phyloP scores from a whole-genome alignment of 1,284 basidiomycete species.

The Sporisorium sorghi region DNA sequence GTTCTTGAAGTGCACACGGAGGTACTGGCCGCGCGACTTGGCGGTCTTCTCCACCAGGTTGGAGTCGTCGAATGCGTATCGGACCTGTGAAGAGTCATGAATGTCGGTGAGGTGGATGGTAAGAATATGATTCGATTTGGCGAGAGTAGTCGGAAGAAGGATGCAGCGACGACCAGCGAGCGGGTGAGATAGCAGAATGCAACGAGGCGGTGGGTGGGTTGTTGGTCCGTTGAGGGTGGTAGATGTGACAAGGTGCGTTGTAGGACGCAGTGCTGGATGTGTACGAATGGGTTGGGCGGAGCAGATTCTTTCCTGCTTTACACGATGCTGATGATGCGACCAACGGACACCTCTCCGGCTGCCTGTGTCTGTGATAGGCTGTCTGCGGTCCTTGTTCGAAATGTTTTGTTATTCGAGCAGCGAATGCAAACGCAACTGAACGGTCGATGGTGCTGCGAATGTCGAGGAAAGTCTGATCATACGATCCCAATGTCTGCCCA shows the following conservation, averaged over 20 bases:
- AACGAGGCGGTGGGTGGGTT: background rate
- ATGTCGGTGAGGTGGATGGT: constrained; percentile 10
- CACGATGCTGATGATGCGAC: background rate
- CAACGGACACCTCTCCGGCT: background rate
- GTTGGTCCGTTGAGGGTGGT: constrained; percentile 1
- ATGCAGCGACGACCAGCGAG: constrained; percentile 14
- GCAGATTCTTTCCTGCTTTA: background rate
- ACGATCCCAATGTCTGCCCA: no score
- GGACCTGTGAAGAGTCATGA: constrained; percentile 58
- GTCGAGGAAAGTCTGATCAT: no score
- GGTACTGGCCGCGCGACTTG: constrained; percentile 89
- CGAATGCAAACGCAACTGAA: background rate
- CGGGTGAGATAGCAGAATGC: background rate
- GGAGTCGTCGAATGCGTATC: constrained; percentile 69
- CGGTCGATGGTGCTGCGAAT: background rate
- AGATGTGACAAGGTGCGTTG: background rate
- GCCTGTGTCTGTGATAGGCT: background rate
- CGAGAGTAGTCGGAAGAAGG: background rate
- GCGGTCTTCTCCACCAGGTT: constrained; percentile 68
- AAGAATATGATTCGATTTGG: no score
- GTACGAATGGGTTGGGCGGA: background rate
- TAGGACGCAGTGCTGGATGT: background rate
- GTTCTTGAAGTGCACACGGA: constrained; percentile 99
- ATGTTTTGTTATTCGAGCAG: background rate
- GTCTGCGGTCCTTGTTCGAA: background rate